These are phyloP conservation scores for Populus davidiana DNA, from an alignment of 345 rosid genomes.

Conservation along the genomic window DNA sequence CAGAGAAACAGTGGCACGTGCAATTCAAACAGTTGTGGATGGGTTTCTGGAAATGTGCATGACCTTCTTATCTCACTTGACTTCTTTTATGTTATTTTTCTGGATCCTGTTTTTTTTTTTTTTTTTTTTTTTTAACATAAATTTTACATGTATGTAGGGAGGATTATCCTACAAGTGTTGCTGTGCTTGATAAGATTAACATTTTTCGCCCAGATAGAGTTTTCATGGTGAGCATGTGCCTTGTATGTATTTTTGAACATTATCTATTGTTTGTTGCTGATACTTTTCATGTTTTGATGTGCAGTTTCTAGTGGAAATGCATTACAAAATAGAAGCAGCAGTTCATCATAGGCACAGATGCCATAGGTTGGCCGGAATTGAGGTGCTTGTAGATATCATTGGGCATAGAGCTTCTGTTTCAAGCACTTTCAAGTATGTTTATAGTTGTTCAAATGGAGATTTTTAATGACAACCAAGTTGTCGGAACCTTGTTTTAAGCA, in stretches of 20 bases:
- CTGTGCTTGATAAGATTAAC: constrained; percentile 70
- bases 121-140: not conserved
- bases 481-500: not conserved
- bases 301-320: constrained; percentile 85
- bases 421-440: constrained; percentile 65
- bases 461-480: not conserved
- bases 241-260: not conserved
- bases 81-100: constrained; percentile 16
- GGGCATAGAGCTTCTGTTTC: constrained; percentile 71
- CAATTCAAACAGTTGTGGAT: constrained; percentile 79
- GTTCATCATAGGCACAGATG: constrained; percentile 74
- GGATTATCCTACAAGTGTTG: constrained; percentile 37
- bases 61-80: constrained; percentile 17
- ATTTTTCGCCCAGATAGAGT: constrained; percentile 90
- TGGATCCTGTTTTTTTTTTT: not conserved
- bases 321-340: constrained; percentile 71
- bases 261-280: constrained; percentile 7
- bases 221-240: constrained; percentile 62
- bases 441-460: not conserved
- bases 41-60: constrained; percentile 81
- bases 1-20: constrained; percentile 49
- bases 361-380: constrained; percentile 69
- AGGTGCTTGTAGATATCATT: constrained; percentile 73
- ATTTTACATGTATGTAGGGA: constrained; percentile 45
- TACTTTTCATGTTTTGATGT: constrained; percentile 20